Percentiles rank a stretch among this genome's conserved stretches.
Conservation (phyloP, 192 early-diverging fungal genomes). For the Coemansia sp. region DNA sequence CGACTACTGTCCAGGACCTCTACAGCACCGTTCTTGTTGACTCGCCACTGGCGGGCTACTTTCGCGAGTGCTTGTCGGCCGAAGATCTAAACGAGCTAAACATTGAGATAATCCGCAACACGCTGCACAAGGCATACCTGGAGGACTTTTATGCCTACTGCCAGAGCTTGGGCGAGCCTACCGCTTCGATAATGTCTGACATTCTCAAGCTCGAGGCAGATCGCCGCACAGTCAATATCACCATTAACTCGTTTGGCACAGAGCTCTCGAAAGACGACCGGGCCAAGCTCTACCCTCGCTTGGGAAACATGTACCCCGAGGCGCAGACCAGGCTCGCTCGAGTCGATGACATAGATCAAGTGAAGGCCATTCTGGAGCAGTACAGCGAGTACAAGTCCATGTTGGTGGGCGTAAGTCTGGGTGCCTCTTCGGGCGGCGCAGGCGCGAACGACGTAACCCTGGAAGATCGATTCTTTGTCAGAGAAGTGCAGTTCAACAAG, state of each 20-base stretch:
- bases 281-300: slow-evolving; percentile 87
- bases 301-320: slow-evolving; percentile 93
- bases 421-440: slow-evolving; percentile 21
- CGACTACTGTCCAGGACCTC: slow-evolving; percentile 92
- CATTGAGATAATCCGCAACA: slow-evolving; percentile 99
- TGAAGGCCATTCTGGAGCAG: slow-evolving; percentile 80
- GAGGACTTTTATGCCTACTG: slow-evolving; percentile 98
- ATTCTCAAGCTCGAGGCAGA: slow-evolving; percentile 98
- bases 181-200: slow-evolving; percentile 91
- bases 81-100: slow-evolving; percentile 99
- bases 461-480: slow-evolving; percentile 95
- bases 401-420: slow-evolving; percentile 68
- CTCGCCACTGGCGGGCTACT: slow-evolving; percentile 97
- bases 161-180: slow-evolving; percentile 76
- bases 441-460: slow-evolving; percentile 68
- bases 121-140: slow-evolving; percentile 97
- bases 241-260: slow-evolving; percentile 98
- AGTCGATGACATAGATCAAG: slow-evolving; percentile 95
- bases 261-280: slow-evolving; percentile 98
- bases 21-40: slow-evolving; percentile 97
- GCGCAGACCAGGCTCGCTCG: slow-evolving; percentile 80
- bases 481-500: slow-evolving; percentile 94
- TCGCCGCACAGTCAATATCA: slow-evolving; percentile 97
- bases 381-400: slow-evolving; percentile 88
- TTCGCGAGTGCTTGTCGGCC: slow-evolving; percentile 94